phyloP scores from a whole-genome alignment of 1,139 yeast genomes.

The Yamadazyma kanchanaburiensis region DNA sequence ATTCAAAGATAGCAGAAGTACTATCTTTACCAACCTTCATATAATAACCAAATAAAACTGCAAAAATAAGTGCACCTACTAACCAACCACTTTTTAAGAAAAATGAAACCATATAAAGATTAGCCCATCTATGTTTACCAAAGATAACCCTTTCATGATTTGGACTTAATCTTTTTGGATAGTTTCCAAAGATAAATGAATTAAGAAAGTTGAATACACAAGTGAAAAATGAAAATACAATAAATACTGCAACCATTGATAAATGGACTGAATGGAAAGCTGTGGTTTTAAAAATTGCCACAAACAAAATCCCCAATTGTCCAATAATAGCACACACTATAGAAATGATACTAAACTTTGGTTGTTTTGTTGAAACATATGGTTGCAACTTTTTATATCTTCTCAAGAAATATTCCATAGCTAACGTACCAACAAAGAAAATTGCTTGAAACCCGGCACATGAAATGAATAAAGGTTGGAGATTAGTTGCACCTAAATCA shows the following conservation, averaged over 20 bases:
- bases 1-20: slow-evolving; percentile 66
- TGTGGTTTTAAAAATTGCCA: slow-evolving; percentile 70
- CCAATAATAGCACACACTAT: slow-evolving; percentile 59
- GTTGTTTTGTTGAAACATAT: slow-evolving; percentile 45
- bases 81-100: slow-evolving; percentile 64
- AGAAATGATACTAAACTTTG: slow-evolving; percentile 46
- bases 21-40: slow-evolving; percentile 34
- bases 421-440: slow-evolving; percentile 64
- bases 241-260: slow-evolving; percentile 70
- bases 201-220: slow-evolving; percentile 58
- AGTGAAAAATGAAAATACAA: slow-evolving; percentile 66
- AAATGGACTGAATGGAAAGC: slow-evolving; percentile 58
- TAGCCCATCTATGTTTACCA: slow-evolving; percentile 36
- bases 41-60: slow-evolving; percentile 61
- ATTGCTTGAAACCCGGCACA: slow-evolving; percentile 78
- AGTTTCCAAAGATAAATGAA: slow-evolving; percentile 59
- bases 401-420: slow-evolving; percentile 57
- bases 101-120: slow-evolving; percentile 49
- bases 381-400: slow-evolving; percentile 53
- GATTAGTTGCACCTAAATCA: slow-evolving; percentile 79
- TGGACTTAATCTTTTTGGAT: slow-evolving; percentile 40
- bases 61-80: slow-evolving; percentile 63
- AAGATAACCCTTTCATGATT: slow-evolving; percentile 40
- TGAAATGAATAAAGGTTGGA: slow-evolving; percentile 81
- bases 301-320: slow-evolving; percentile 74